Evolutionary conservation across 805 yeast genomes (phyloP), one percentile per base, ranked within the genome.

Genomic region (Kazachstania kunashirensis): DNA sequence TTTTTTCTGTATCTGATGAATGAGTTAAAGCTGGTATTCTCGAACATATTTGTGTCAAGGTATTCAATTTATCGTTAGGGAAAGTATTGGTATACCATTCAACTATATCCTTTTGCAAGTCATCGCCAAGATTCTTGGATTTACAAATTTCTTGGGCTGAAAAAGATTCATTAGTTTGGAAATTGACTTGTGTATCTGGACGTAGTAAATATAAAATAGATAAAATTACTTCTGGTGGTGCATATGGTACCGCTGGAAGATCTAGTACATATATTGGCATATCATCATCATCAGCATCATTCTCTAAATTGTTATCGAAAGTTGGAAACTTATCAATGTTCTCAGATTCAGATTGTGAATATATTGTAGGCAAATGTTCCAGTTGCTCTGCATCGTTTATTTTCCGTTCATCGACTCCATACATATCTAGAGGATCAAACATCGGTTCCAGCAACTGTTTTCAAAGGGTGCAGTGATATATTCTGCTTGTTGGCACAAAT

Each of bases 191-290:
- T 16, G 63, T 65, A 15, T 65, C 66, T 0, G 74, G 75, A 4
- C 69, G 53, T 26, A 81, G 53, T 2, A 79, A 57, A 30, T 61
- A 54, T 3, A 82, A 53, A 1, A 78, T 47, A 2, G 68, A 54
- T 2, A 59, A 13, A 1, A 80, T 47, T 0, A 71, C 75, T 1
- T 42, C 50, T 6, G 53, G 52, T 1, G 83, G 73, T 0, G 84
- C 79, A 14, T 56, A 50, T 9, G 46, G 48, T 5, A 59, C 57
- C 3, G 55, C 47, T 0, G 92, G 89, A 2, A 81, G 56, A 48
- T 82, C 89, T 5, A 78, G 60, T 0, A 70, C 49, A 39, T 76
- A 79, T 1, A 78, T 44, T 0, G 70, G 68, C 1, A 43, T 49
- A 18, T 47, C 57, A 15, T 48, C 45, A 12, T 48, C 52, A 14